phyloP scores from a whole-genome alignment of 306 rosid genomes.

The Casuarina glauca region DNA sequence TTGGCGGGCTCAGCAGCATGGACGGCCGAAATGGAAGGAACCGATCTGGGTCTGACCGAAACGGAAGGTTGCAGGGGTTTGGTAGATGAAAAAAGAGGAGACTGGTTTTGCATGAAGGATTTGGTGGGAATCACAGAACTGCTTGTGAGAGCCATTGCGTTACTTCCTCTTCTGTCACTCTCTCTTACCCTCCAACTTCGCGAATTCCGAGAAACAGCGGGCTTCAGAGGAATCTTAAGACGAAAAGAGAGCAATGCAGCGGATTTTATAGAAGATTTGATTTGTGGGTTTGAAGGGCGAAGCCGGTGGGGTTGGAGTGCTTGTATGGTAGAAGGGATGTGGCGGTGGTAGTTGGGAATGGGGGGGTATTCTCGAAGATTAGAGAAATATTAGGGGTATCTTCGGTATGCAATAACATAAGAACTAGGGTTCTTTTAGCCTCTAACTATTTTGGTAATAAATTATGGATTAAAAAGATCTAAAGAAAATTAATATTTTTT shows the following conservation, averaged over 20 bases:
- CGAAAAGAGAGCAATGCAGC: not conserved
- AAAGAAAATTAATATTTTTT: no score
- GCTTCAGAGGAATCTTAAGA: slow-evolving; percentile 2
- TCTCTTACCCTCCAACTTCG: not conserved
- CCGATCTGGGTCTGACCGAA: slow-evolving; percentile 26
- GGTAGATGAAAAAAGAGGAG: slow-evolving; percentile 31
- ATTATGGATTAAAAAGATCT: no score
- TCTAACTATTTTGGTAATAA: no score
- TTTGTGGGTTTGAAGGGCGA: not conserved
- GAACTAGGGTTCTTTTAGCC: not conserved
- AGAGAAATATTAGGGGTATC: not conserved
- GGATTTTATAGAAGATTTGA: slow-evolving; percentile 10
- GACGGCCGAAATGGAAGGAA: slow-evolving; percentile 50
- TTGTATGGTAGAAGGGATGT: slow-evolving; percentile 6
- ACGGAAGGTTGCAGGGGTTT: slow-evolving; percentile 44
- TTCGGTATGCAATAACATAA: not conserved
- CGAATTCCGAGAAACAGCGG: slow-evolving; percentile 7
- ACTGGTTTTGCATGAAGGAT: slow-evolving; percentile 40
- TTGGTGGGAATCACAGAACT: slow-evolving; percentile 51
- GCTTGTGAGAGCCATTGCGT: slow-evolving; percentile 52
- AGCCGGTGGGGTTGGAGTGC: not conserved
- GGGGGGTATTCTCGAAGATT: not conserved
- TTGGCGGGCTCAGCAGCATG: slow-evolving; percentile 90
- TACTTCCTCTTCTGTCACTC: not conserved
- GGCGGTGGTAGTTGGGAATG: slow-evolving; percentile 8